Percentiles rank a stretch among this genome's conserved stretches.
phyloP scores from a whole-genome alignment of 2,329 filamentous ascomycete genomes.

The Ophiostoma pallidulum region DNA sequence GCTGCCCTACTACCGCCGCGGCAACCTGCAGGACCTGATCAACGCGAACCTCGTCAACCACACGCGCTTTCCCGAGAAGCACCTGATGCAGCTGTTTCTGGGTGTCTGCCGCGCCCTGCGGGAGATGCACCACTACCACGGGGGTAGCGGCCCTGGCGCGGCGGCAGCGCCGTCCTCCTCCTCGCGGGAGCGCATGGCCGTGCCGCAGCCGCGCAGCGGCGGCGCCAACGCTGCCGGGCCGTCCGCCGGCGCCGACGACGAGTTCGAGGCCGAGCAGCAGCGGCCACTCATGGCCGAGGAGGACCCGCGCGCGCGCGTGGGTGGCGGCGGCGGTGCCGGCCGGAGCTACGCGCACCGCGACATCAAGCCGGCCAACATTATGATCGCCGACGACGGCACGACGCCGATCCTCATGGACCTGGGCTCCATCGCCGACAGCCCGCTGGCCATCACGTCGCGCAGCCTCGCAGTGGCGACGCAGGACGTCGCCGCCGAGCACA shows the following conservation, averaged over 20 bases:
- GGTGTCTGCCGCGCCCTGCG: conserved; percentile 83
- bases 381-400: conserved; percentile 87
- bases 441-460: conserved; percentile 80
- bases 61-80: conserved; percentile 75
- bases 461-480: conserved; percentile 87
- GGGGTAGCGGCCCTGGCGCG: conserved; percentile 23
- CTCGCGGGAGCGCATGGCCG: conserved; percentile 42
- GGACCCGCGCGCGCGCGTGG: conserved; percentile 46
- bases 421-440: conserved; percentile 79
- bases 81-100: conserved; percentile 81
- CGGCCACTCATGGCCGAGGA: conserved; percentile 77
- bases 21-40: conserved; percentile 96
- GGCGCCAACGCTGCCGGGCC: conserved; percentile 18
- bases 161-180: not conserved
- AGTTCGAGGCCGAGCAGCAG: conserved; percentile 55
- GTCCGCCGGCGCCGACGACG: conserved; percentile 58
- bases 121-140: conserved; percentile 83
- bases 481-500: conserved; percentile 91
- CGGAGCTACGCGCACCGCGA: conserved; percentile 88
- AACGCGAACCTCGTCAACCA: conserved; percentile 98
- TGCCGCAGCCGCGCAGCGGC: conserved; percentile 26
- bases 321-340: conserved; percentile 62
- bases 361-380: conserved; percentile 98
- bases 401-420: conserved; percentile 96
- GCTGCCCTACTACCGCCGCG: conserved; percentile 86